These are phyloP conservation scores for Alternaria triticina DNA, from an alignment of 2,329 filamentous ascomycete genomes.

Conservation along the genomic window DNA sequence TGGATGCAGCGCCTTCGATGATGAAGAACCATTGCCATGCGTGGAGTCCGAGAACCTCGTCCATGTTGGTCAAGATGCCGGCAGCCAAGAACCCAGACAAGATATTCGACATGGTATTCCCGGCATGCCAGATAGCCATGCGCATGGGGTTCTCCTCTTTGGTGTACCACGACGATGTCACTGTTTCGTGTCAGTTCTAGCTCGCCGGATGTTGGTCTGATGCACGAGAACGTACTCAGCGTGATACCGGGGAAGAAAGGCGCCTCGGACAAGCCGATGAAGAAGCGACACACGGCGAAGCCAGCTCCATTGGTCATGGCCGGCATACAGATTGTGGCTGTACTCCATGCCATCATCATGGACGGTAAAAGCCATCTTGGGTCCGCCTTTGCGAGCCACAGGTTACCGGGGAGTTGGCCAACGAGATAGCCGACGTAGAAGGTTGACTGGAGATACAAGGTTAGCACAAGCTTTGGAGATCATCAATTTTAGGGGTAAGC, in stretches of 20 bases:
- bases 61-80: slow-evolving; percentile 54
- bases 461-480: not conserved
- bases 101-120: slow-evolving; percentile 55
- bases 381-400: slow-evolving; percentile 52
- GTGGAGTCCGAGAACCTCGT: slow-evolving; percentile 46
- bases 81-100: slow-evolving; percentile 55
- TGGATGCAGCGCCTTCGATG: slow-evolving; percentile 63
- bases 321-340: slow-evolving; percentile 55
- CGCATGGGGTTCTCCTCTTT: slow-evolving; percentile 54
- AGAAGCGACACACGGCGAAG: slow-evolving; percentile 47
- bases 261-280: slow-evolving; percentile 48
- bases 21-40: slow-evolving; percentile 57
- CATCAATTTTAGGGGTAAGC: too few species aligned
- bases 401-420: slow-evolving; percentile 56
- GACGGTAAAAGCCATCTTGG: slow-evolving; percentile 46
- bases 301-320: slow-evolving; percentile 44
- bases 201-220: accelerated
- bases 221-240: slow-evolving; percentile 39
- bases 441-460: slow-evolving; percentile 28
- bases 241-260: slow-evolving; percentile 49
- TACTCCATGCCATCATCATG: slow-evolving; percentile 54
- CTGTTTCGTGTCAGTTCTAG: not conserved
- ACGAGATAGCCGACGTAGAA: slow-evolving; percentile 57
- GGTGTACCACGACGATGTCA: slow-evolving; percentile 56
- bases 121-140: slow-evolving; percentile 56